phyloP scores from a whole-genome alignment of 371 early-diverging fungal species.

The Mucor plumbeus region DNA sequence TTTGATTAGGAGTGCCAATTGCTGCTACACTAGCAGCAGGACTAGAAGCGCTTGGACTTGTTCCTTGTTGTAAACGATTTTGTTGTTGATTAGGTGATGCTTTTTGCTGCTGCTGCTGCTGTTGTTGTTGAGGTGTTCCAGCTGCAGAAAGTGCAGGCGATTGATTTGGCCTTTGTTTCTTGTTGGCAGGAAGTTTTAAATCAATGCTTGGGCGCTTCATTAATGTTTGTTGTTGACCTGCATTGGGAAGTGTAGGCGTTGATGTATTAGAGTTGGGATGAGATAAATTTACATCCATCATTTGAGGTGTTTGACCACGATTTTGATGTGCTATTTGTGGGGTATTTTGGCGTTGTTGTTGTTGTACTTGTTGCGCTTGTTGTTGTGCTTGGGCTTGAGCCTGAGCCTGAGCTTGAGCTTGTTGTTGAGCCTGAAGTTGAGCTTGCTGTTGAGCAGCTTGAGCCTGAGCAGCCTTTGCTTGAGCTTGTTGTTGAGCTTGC shows the following conservation, averaged over 20 bases:
- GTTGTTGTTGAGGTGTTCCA: constrained; percentile 16
- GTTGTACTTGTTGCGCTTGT: constrained; percentile 14
- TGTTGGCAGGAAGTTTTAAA: constrained; percentile 48
- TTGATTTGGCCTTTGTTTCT: constrained; percentile 32
- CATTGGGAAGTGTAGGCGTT: constrained; percentile 13
- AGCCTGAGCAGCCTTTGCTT: neutral
- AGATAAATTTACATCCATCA: constrained; percentile 6
- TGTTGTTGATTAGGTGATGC: constrained; percentile 7
- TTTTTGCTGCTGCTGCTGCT: constrained; percentile 1
- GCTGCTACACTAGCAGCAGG: constrained; percentile 10
- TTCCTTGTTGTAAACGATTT: constrained; percentile 12
- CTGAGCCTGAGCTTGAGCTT: constrained; percentile 19
- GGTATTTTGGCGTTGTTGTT: constrained; percentile 20
- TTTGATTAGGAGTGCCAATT: constrained; percentile 14
- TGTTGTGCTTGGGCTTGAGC: constrained; percentile 16
- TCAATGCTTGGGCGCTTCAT: constrained; percentile 45
- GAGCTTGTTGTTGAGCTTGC: constrained; percentile 39
- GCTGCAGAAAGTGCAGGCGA: constrained; percentile 15
- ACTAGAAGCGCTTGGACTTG: constrained; percentile 12
- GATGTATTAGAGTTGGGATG: neutral
- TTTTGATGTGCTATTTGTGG: constrained; percentile 23
- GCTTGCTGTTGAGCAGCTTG: constrained; percentile 17
- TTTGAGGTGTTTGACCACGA: constrained; percentile 10
- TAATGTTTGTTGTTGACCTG: neutral
- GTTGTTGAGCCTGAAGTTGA: constrained; percentile 16